Evolutionary conservation across 2,329 filamentous ascomycete genomes (phyloP), one percentile per base, ranked within the genome.

Genomic region (Verticillium isaacii): DNA sequence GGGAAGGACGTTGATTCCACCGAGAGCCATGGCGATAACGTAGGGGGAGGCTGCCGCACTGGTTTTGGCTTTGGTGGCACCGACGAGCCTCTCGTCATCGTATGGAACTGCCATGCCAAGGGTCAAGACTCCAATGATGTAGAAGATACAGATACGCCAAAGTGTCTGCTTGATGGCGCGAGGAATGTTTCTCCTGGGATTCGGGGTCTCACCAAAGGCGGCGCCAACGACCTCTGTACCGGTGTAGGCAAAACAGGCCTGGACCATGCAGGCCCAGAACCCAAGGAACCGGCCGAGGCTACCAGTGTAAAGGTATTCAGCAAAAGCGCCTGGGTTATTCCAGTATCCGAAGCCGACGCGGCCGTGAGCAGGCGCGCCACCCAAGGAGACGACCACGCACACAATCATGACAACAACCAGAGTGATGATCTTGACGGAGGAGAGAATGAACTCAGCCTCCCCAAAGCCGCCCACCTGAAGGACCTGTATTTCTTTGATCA

Each of bases 211-310:
- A 1, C 65, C 90, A 32, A 91, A 89, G 0, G 89, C 92, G 14
- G 93, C 88, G 75, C 89, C 90, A 59, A 92, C 87, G 55, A 92
- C 78, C 70, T 92, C 89, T 2, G 89, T 90, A 63, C 89, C 90
- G 36, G 73, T 70, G 57, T 77, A 78, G 14, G 74, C 73, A 52
- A 78, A 79, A 8, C 73, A 74, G 2, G 77, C 73, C 60, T 77
- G 78, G 63, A 82, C 77, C 45, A 36, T 36, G 34, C 34, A 83
- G 4, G 73, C 72, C 73, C 76, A 76, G 23, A 75, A 72, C 5
- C 76, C 77, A 8, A 80, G 69, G 56, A 81, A 80, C 25, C 71
- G 69, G 17, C 76, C 77, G 0, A 66, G 68, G 1, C 63, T 41
- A 5, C 76, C 77, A 11, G 72, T 66, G 3, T 67, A 62, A 6